Base-by-base conservation (phyloP, 192 early-diverging fungal genomes). In the Linnemannia exigua region DNA sequence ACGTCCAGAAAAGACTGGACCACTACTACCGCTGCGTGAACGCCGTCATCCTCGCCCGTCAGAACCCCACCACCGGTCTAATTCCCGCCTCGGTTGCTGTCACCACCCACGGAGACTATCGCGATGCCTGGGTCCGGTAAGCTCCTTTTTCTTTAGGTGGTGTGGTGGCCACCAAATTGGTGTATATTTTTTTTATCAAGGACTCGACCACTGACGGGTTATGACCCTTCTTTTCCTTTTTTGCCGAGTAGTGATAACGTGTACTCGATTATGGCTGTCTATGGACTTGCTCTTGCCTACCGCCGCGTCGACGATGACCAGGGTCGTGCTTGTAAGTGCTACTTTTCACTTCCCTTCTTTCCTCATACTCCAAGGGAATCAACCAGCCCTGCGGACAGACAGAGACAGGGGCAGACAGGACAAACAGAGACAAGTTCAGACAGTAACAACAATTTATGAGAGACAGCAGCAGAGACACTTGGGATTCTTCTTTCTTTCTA, bases 51-150 rank as follows among this genome's bases (percentile, higher is more conserved):
- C 88, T 97, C 38, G 91, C 94, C 28, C 88, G 94, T 19, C 95
- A 96, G 86, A 95, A 96, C 79, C 91, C 95, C 8, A 92, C 93
- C 25, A 96, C 94, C 17, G 96, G 96, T 25, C 89, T 97, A 88
- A 96, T 97, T 71, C 96, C 95, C 12, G 96, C 96, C 16, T 96
- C 95, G 4, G 94, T 96, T 20, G 96, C 96, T 37, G 92, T 97
- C 31, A 97, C 95, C 14, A 94, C 92, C 3, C 96, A 97, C 80
- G 96, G 96, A 37, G 93, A 97, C 88, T 96, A 96, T 80, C 88
- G 92, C n/a, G 96, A 96, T 91, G 95, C 96, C 44, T 96, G 95
- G 96, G 96, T 97, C 71, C 87, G 95, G 94, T 94, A 90, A 76
- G 88, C 72, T 75, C 46, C 19, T 67, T 28, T 70, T 44, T 22